Percentiles rank a stretch among this genome's conserved stretches.
phyloP scores from a whole-genome alignment of 495 filamentous ascomycete genomes.

The Podospora pseudopauciseta region DNA sequence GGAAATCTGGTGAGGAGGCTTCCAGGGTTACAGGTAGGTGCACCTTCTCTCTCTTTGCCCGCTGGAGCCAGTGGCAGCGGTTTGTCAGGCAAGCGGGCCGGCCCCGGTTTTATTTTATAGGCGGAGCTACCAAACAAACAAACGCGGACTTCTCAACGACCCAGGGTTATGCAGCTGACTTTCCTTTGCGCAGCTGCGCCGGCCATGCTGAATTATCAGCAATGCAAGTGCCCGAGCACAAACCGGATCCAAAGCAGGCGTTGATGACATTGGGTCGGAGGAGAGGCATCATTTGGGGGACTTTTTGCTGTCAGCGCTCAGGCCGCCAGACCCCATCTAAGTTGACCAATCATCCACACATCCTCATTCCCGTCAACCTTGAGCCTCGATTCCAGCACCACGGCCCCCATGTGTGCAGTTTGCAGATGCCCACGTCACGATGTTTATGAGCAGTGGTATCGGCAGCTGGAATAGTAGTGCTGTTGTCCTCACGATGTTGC shows the following conservation, averaged over 20 bases:
- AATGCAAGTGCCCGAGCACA: conserved; percentile 5
- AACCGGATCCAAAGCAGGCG: background rate
- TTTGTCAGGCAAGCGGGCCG: background rate
- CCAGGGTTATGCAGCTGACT: background rate
- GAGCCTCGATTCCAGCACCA: background rate
- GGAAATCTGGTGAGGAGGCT: conserved; percentile 23
- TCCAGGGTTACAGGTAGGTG: conserved; percentile 7
- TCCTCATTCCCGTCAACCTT: background rate
- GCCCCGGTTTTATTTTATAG: conserved; percentile 10
- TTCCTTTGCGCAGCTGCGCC: background rate
- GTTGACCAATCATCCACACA: too few species aligned
- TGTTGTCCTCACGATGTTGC: too few species aligned
- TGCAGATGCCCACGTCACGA: too few species aligned
- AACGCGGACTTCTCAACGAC: background rate
- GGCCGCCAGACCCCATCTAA: too few species aligned
- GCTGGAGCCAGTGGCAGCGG: background rate
- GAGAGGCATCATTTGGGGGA: background rate
- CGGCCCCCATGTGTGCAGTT: too few species aligned
- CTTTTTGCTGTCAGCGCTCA: background rate
- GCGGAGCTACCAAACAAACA: background rate
- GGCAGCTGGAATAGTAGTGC: too few species aligned
- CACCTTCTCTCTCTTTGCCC: conserved; percentile 1
- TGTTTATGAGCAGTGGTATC: too few species aligned
- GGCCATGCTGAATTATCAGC: conserved; percentile 1
- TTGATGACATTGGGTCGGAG: conserved; percentile 1